Evolutionary conservation across 495 filamentous ascomycete genomes (phyloP).

Genomic region (Penicillium maclennaniae): DNA sequence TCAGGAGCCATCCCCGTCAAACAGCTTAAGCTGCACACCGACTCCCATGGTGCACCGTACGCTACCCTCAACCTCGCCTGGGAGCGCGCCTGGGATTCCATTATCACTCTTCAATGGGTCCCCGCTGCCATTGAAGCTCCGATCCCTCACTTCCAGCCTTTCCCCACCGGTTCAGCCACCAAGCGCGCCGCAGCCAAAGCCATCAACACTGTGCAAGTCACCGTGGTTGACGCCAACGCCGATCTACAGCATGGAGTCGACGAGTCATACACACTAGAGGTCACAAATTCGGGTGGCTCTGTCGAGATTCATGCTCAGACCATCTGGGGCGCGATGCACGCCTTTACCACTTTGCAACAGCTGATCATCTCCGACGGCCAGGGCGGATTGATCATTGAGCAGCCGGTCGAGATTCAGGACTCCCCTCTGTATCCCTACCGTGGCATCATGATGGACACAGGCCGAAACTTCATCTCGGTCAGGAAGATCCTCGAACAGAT

Average conservation of each 20-base stretch:
- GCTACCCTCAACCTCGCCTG: slow-evolving; percentile 38
- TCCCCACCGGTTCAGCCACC: slow-evolving; percentile 39
- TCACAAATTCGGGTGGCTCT: slow-evolving; percentile 26
- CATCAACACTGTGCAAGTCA: slow-evolving; percentile 35
- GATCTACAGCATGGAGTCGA: slow-evolving; percentile 52
- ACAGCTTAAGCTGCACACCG: slow-evolving; percentile 21
- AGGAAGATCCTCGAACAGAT: slow-evolving; percentile 50
- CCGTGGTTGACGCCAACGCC: slow-evolving; percentile 37
- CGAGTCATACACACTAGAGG: slow-evolving; percentile 54
- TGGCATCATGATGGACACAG: slow-evolving; percentile 50
- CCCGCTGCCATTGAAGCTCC: slow-evolving; percentile 50
- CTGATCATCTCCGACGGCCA: slow-evolving; percentile 46
- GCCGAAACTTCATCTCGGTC: slow-evolving; percentile 47
- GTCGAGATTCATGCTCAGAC: slow-evolving; percentile 48
- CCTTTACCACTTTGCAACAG: slow-evolving; percentile 56
- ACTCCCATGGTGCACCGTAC: slow-evolving; percentile 20
- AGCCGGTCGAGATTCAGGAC: slow-evolving; percentile 46
- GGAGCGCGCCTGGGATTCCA: slow-evolving; percentile 45
- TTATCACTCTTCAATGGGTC: slow-evolving; percentile 47
- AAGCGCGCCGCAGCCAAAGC: slow-evolving; percentile 31
- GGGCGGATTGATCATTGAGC: slow-evolving; percentile 46
- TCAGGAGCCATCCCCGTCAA: slow-evolving; percentile 45
- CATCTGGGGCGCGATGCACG: slow-evolving; percentile 54
- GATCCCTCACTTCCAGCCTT: slow-evolving; percentile 41
- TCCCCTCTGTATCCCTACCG: slow-evolving; percentile 47